phyloP scores from a whole-genome alignment of 169 alveolate genomes.

The Amoebophrya sp. region DNA sequence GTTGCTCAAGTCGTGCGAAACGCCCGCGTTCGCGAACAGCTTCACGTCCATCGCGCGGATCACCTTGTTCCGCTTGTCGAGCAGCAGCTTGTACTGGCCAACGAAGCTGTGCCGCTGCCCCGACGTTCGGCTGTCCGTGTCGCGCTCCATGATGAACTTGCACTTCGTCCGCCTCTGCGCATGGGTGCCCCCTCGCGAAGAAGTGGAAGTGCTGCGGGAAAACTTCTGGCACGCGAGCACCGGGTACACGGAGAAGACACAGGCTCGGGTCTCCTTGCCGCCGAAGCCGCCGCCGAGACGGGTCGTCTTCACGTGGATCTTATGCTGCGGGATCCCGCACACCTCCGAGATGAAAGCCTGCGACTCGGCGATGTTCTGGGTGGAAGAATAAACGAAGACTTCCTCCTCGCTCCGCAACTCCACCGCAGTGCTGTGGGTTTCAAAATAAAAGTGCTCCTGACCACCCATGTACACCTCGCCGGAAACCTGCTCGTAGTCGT shows the following conservation, averaged over 20 bases:
- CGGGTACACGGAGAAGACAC: not conserved
- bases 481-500: no score
- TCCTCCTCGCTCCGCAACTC: not conserved
- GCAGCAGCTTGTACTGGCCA: not conserved
- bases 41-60: not conserved
- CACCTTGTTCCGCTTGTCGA: no score
- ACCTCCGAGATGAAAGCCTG: slow-evolving; percentile 2
- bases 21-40: slow-evolving; percentile 4
- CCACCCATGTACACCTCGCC: not conserved
- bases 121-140: not conserved
- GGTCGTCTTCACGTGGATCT: not conserved
- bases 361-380: slow-evolving; percentile 2
- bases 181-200: not conserved
- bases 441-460: slow-evolving; percentile 6
- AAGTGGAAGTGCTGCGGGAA: no score
- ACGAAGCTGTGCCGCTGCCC: not conserved
- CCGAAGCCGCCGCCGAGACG: slow-evolving; percentile 8
- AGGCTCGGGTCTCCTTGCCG: slow-evolving; percentile 2
- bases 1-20: no score
- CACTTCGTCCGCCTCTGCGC: not conserved
- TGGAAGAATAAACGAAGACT: not conserved
- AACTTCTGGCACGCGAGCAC: not conserved
- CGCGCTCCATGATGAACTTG: not conserved
- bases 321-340: not conserved
- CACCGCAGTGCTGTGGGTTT: not conserved